Percentiles rank a stretch among this genome's conserved stretches.
Evolutionary conservation across 2,329 filamentous ascomycete genomes (phyloP).

Genomic region (Calonectria pseudoreteaudii): DNA sequence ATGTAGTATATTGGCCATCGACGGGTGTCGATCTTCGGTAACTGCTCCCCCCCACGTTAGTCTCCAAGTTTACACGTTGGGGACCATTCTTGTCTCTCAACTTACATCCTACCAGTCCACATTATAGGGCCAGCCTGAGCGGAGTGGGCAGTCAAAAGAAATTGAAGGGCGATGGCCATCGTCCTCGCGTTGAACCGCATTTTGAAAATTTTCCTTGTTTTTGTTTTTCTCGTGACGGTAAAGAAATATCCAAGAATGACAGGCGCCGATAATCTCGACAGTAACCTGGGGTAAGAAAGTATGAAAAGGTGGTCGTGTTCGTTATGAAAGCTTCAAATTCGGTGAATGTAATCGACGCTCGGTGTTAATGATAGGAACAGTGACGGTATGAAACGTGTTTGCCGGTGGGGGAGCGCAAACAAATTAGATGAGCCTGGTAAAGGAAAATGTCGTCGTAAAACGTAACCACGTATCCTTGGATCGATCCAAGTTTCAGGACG

Average conservation of each 20-base stretch:
- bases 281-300: not conserved
- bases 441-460: constrained; percentile 1
- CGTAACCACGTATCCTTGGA: constrained; percentile 14
- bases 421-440: constrained; percentile 10
- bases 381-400: constrained; percentile 9
- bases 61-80: constrained; percentile 6
- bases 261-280: not conserved
- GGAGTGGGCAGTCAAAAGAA: constrained; percentile 45
- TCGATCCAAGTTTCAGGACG: constrained; percentile 25
- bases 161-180: constrained; percentile 38
- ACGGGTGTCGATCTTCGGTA: constrained; percentile 35
- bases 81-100: not conserved
- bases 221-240: not conserved
- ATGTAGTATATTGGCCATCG: constrained; percentile 27
- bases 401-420: not conserved
- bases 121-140: constrained; percentile 51
- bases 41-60: constrained; percentile 32
- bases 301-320: not conserved
- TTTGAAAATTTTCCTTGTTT: constrained; percentile 13
- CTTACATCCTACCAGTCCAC: constrained; percentile 48
- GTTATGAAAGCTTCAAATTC: not conserved
- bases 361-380: not conserved
- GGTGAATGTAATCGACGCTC: not conserved
- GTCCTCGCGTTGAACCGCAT: constrained; percentile 38
- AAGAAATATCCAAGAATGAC: constrained; percentile 10